Evolutionary conservation across 2,329 filamentous ascomycete species (phyloP), one percentile per base, ranked within the genome.

Genomic region (Penicillium janthinellum): DNA sequence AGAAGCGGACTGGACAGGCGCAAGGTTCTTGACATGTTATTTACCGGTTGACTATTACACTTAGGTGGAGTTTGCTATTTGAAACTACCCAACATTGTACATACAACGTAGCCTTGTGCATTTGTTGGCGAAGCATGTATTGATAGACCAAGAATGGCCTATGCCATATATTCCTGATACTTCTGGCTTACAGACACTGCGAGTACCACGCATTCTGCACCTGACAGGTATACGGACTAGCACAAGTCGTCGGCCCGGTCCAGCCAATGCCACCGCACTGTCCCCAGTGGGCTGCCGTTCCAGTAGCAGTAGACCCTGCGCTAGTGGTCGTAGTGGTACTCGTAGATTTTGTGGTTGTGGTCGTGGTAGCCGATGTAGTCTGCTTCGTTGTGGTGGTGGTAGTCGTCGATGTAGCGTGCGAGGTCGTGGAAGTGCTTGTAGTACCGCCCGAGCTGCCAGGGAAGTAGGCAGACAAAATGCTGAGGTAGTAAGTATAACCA

Each of bases 201-300:
- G 71, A 76, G 61, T 78, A 78, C 53, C 68, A 78, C 6, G 70
- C 65, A 55, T 73, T 75, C 60, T 67, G 56, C 20, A 59, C 62
- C n/a, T 70, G 64, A 66, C 75, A 78, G 25, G 70, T 74, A 47
- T 70, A 74, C 7, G 70, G 71, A 56, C 70, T 68, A 14, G 48
- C 68, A 58, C 76, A 78, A 1, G 57, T 61, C 5, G 73, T 77
- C 6, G 73, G 56, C 2, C 75, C 75, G 10, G 68, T 71, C 67
- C 70, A 78, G 38, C 65, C 67, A n/a, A 51, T 62, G 8, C 76
- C 76, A 22, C 76, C 76, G 50, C 76, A 76, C 55, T 76, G 74
- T 2, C 41, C 67, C 35, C 56, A 73, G 28, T 64, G 68, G 52
- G 62, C 54, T 62, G 45, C 58, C 60, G 56, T 48, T 59, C 5